Conservation (phyloP, 306 rosid genomes). For the Hylodesmum podocarpum region DNA sequence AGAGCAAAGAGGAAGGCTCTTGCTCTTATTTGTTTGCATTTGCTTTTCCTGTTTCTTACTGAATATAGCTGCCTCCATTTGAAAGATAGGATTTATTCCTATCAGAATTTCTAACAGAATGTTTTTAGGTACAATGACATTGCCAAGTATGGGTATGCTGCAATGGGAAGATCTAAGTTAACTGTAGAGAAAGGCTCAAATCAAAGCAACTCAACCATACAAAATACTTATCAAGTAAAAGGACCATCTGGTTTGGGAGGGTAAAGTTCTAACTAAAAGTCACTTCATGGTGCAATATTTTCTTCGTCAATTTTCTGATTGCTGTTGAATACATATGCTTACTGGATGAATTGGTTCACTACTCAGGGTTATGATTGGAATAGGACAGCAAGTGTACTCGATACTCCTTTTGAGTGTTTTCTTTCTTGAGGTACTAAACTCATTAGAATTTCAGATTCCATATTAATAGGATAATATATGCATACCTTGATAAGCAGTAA, state of each 20-base stretch:
- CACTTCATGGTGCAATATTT: conserved; percentile 16
- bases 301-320: conserved; percentile 8
- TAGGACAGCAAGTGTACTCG: conserved; percentile 79
- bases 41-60: conserved; percentile 1
- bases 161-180: conserved; percentile 66
- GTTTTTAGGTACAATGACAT: conserved; percentile 87
- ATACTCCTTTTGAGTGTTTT: conserved; percentile 70
- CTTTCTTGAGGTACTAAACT: conserved; percentile 74
- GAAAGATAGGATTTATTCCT: not conserved
- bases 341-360: conserved; percentile 24
- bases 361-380: conserved; percentile 77
- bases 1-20: not conserved
- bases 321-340: conserved; percentile 8
- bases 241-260: conserved; percentile 75
- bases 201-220: conserved; percentile 44
- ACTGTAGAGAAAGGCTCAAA: conserved; percentile 37
- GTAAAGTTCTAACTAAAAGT: conserved; percentile 44
- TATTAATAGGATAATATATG: conserved; percentile 3
- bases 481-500: conserved; percentile 22
- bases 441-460: conserved; percentile 13
- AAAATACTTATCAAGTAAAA: conserved; percentile 41
- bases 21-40: not conserved
- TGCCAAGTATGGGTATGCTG: conserved; percentile 85
- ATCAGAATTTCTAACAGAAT: conserved; percentile 10
- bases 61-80: not conserved